phyloP scores from a whole-genome alignment of 345 rosid species.

The Excoecaria cochinchinensis region DNA sequence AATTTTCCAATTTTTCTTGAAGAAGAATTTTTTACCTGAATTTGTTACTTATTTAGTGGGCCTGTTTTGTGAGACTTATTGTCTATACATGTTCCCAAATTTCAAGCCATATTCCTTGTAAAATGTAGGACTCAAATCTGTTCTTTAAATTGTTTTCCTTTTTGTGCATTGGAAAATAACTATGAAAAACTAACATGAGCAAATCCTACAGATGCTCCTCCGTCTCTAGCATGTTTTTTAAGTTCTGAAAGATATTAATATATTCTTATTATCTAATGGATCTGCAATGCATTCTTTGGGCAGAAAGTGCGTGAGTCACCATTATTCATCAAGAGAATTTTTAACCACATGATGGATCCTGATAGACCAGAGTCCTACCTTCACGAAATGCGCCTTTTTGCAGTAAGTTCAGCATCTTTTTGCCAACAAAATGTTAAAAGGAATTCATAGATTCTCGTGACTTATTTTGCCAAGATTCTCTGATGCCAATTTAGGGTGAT shows the following conservation, averaged over 20 bases:
- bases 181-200: neutral
- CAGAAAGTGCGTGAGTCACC: conserved; percentile 71
- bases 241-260: neutral
- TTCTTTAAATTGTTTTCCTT: neutral
- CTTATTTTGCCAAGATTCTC: neutral
- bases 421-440: neutral
- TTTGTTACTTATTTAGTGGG: neutral
- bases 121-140: neutral
- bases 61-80: neutral
- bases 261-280: conserved; percentile 6
- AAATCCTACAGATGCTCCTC: neutral
- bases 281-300: conserved; percentile 8
- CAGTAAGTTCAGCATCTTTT: conserved; percentile 46
- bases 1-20: neutral
- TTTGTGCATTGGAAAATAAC: neutral
- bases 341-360: conserved; percentile 73
- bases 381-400: conserved; percentile 65
- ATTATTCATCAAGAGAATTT: conserved; percentile 59
- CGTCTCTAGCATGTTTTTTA: neutral
- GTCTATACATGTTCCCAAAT: neutral
- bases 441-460: neutral
- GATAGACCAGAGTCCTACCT: conserved; percentile 50
- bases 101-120: neutral
- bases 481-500: neutral
- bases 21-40: neutral